Conservation (phyloP, 2,329 filamentous ascomycete species). For the Hypoxylon sp. region DNA sequence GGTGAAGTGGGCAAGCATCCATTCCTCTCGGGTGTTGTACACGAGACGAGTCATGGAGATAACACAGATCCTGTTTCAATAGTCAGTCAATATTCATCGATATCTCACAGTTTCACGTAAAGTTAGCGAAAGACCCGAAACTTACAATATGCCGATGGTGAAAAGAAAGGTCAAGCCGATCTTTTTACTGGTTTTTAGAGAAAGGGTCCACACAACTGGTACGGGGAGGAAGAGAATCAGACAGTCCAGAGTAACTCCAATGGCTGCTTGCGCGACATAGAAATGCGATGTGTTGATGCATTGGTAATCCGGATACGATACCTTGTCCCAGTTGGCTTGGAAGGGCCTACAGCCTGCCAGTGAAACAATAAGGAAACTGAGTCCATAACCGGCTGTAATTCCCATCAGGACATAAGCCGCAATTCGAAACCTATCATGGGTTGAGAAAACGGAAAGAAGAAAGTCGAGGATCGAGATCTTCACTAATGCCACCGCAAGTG, state of each 20-base stretch:
- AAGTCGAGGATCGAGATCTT: constrained; percentile 34
- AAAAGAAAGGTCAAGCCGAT: constrained; percentile 12
- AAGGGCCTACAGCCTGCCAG: constrained; percentile 26
- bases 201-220: constrained; percentile 14
- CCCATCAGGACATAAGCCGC: constrained; percentile 14
- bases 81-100: not conserved
- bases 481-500: constrained; percentile 26
- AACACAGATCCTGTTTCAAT: constrained; percentile 23
- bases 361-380: constrained; percentile 22
- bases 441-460: constrained; percentile 27
- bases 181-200: constrained; percentile 17
- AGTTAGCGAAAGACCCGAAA: not conserved
- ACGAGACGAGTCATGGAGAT: constrained; percentile 29
- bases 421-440: constrained; percentile 20
- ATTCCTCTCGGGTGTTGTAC: constrained; percentile 24
- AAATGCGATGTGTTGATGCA: constrained; percentile 32
- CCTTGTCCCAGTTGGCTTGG: constrained; percentile 32
- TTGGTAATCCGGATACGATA: constrained; percentile 20
- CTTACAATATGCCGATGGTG: constrained; percentile 17
- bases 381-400: constrained; percentile 13
- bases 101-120: not conserved
- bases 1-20: constrained; percentile 25
- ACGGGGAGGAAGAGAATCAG: constrained; percentile 15
- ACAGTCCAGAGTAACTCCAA: constrained; percentile 21
- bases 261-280: constrained; percentile 25